A percentile compares a stretch with the other conserved stretches of the same genome.
Evolutionary conservation across 352 stramenopile genomes (phyloP).

Genomic region (Globisporangium paddicum): DNA sequence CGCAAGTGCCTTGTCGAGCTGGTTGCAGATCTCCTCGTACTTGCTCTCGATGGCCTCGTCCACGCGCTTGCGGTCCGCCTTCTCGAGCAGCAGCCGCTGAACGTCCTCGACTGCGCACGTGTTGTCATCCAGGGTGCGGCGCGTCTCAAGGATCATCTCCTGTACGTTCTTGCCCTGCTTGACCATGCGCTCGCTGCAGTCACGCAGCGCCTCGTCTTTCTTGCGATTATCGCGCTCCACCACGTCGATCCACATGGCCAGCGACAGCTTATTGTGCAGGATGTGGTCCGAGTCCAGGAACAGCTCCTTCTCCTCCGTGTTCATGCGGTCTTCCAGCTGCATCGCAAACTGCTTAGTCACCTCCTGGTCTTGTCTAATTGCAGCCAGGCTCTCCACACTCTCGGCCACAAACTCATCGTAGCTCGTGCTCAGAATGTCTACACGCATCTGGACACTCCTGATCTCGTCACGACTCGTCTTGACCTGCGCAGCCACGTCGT

Average conservation of each 20-base stretch:
- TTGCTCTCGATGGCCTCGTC: conserved; percentile 88
- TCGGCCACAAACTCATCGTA: conserved; percentile 51
- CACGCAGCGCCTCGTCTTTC: conserved; percentile 73
- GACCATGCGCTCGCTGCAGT: conserved; percentile 78
- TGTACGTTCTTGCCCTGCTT: conserved; percentile 80
- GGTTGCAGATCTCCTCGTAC: conserved; percentile 91
- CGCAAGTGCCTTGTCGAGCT: conserved; percentile 84
- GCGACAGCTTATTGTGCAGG: conserved; percentile 65
- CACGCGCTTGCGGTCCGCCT: conserved; percentile 76
- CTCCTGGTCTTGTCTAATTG: conserved; percentile 61
- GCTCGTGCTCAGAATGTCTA: conserved; percentile 36
- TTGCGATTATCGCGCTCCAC: conserved; percentile 61
- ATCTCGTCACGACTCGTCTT: conserved; percentile 53
- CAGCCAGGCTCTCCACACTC: conserved; percentile 39
- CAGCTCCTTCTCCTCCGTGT: conserved; percentile 77
- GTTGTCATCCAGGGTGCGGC: conserved; percentile 79
- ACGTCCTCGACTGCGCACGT: conserved; percentile 82
- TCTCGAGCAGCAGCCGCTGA: conserved; percentile 69
- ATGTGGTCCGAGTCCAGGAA: conserved; percentile 81
- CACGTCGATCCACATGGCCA: conserved; percentile 79
- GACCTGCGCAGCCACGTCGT: conserved; percentile 51
- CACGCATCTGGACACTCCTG: conserved; percentile 29
- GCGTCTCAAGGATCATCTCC: conserved; percentile 83
- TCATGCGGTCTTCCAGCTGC: conserved; percentile 80
- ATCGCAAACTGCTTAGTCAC: conserved; percentile 80